Percentiles rank a stretch among this genome's conserved stretches.
These are phyloP conservation scores for Auricularia cornea DNA, from an alignment of 768 basidiomycete genomes.

Conservation along the genomic window DNA sequence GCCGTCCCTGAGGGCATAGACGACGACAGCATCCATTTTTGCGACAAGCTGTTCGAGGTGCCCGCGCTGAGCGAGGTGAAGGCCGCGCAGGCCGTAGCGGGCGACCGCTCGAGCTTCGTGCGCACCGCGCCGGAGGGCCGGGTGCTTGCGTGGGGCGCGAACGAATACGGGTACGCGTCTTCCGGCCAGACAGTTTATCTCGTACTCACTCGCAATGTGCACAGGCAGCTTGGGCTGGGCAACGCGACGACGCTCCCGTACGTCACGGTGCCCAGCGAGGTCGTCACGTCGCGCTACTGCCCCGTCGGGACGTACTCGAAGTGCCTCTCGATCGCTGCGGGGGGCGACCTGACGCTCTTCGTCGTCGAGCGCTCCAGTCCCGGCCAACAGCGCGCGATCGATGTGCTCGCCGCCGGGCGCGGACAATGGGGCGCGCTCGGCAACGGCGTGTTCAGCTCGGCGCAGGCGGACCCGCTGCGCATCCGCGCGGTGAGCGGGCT, in stretches of 20 bases:
- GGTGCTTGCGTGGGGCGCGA: conserved; percentile 85
- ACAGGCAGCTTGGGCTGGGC: conserved; percentile 76
- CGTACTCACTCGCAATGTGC: conserved; percentile 5
- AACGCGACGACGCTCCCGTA: conserved; percentile 50
- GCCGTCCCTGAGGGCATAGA: conserved; percentile 26
- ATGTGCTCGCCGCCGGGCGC: conserved; percentile 71
- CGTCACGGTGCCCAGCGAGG: conserved; percentile 78
- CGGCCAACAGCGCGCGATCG: conserved; percentile 28
- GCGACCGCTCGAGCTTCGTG: conserved; percentile 63
- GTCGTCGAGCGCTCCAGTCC: conserved; percentile 47
- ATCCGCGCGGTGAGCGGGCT: conserved; percentile 78
- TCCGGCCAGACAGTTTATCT: neutral
- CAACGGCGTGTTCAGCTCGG: conserved; percentile 55
- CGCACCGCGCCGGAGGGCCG: conserved; percentile 52
- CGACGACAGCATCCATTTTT: conserved; percentile 50
- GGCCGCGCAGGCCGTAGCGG: conserved; percentile 64
- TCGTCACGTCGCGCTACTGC: conserved; percentile 57
- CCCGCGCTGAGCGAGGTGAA: conserved; percentile 58
- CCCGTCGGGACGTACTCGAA: conserved; percentile 42
- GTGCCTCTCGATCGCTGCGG: conserved; percentile 61
- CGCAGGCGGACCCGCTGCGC: conserved; percentile 59
- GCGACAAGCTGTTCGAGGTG: conserved; percentile 65
- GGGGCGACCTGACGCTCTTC: conserved; percentile 73
- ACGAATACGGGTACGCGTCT: conserved; percentile 62
- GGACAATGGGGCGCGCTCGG: conserved; percentile 79